phyloP scores from a whole-genome alignment of 306 rosid genomes.

The Malus fusca region DNA sequence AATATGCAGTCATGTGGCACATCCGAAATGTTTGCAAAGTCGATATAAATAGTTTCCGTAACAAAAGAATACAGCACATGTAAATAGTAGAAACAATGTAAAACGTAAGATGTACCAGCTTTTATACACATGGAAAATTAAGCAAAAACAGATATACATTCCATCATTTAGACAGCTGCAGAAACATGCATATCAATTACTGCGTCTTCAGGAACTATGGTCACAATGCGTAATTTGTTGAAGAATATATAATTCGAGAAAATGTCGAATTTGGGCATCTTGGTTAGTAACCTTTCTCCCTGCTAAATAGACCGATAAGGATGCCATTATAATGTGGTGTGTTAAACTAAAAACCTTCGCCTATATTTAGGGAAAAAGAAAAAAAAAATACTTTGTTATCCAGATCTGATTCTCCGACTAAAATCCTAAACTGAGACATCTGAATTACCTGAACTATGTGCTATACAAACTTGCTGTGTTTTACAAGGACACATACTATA shows the following conservation, averaged over 20 bases:
- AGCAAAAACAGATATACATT: not conserved
- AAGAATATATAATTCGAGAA: not conserved
- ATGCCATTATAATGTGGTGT: not conserved
- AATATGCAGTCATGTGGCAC: not conserved
- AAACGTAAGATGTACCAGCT: not conserved
- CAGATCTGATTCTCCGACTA: not conserved
- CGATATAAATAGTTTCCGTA: not conserved
- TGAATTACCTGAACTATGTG: not conserved
- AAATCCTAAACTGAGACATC: not conserved
- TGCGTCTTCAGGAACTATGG: not conserved
- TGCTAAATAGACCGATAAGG: not conserved
- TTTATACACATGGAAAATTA: not conserved
- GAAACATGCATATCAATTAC: not conserved
- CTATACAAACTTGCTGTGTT: not conserved
- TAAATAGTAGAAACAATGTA: not conserved
- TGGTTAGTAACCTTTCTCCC: not conserved
- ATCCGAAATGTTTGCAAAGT: not conserved
- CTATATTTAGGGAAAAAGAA: not conserved
- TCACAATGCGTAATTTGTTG: not conserved
- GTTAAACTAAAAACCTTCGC: not conserved
- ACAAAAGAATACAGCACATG: not conserved
- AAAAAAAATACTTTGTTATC: not conserved
- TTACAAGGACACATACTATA: not conserved
- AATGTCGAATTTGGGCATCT: not conserved
- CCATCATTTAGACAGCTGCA: not conserved